A percentile compares a stretch with the other conserved stretches of the same genome.
phyloP scores from a whole-genome alignment of 345 rosid species.

The Sonneratia alba region DNA sequence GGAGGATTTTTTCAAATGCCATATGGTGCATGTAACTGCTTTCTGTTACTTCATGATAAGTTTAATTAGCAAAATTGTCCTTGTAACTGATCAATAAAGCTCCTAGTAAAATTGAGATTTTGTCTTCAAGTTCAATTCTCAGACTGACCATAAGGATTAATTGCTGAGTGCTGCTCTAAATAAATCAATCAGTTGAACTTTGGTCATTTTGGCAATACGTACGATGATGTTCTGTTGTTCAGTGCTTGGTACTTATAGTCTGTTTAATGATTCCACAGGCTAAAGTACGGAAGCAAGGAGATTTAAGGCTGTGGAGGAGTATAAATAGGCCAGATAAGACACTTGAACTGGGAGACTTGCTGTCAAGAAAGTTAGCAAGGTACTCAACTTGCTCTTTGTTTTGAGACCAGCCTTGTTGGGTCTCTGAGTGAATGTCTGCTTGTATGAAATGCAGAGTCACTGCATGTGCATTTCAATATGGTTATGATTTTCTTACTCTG shows the following conservation, averaged over 20 bases:
- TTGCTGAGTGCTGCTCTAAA: background rate
- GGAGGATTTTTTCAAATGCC: background rate
- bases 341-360: background rate
- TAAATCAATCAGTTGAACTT: background rate
- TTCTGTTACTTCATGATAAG: background rate
- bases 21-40: background rate
- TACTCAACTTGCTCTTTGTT: background rate
- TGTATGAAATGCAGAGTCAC: background rate
- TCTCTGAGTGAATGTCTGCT: background rate
- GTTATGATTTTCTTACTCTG: background rate
- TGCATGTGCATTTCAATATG: background rate
- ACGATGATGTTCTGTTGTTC: background rate
- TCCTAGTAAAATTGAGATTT: background rate
- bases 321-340: background rate
- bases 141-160: background rate
- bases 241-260: background rate
- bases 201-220: background rate
- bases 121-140: background rate
- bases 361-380: conserved; percentile 5
- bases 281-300: background rate
- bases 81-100: background rate
- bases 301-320: background rate
- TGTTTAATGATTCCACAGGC: background rate
- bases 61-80: background rate
- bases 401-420: background rate